Base-by-base conservation (phyloP, 2,329 filamentous ascomycete genomes). In the Fusarium anguioides region DNA sequence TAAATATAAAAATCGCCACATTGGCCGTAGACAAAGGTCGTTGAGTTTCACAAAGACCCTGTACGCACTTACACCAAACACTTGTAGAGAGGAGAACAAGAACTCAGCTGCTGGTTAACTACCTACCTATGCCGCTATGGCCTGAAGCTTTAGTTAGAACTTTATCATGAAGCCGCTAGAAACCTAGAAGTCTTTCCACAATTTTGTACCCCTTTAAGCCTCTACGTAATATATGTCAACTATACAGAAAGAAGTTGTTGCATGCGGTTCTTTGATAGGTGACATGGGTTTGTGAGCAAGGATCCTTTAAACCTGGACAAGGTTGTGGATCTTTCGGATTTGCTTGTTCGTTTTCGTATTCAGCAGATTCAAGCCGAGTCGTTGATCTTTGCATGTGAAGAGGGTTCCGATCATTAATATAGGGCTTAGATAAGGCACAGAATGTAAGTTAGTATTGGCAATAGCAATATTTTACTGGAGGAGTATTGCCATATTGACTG, bases 341-440 rank as follows among this genome's bases (percentile, higher is more conserved):
- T 31, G 21, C 26, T 20, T 60, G 31, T 60, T 60, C 58, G 55
- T 61, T 60, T 61, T 61, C 58, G 55, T 54, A 60, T 61, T 44
- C 6, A 29, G 23, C 27, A 60, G 17, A 14, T 39, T 14, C 5
- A 27, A 27, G 12, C 12, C 24, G 8, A 26, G 12, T 60, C 14
- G 26, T 33, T 44, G 15, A 39, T 57, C n/a, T 55, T 60, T 39
- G 23, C 58, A 60, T 60, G 55, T 60, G 58, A 60, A 60, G n/a
- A 23, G 18, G 23, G 18, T 46, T 21, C 14, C 8, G 12, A 18
- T 60, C 40, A 55, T 23, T 36, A 35, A 60, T 49, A 33, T 46
- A 40, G 15, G 17, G 24, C 9, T 37, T 23, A 17, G 35, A 17
- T 9, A 26, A 35, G 11, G 17, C 17, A 31, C 17, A 35, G 10